Percentiles rank a stretch among this genome's conserved stretches.
Conservation (phyloP, 345 rosid species). For the Trapa bicornis region DNA sequence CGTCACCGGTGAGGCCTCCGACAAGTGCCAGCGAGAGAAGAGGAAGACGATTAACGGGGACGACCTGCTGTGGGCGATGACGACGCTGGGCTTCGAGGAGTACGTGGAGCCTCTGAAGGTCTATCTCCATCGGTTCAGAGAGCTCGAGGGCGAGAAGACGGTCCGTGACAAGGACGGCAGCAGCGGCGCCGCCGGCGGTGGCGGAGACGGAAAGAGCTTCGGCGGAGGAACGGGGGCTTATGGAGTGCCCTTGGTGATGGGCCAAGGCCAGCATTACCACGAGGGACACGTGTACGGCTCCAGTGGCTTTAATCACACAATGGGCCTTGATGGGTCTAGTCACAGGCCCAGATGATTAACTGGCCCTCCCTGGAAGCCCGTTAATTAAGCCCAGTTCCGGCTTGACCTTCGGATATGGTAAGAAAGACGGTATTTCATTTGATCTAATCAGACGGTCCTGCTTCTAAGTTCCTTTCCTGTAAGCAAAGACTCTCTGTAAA, state of each 20-base stretch:
- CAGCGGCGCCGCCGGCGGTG: constrained; percentile 15
- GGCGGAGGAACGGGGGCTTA: constrained; percentile 13
- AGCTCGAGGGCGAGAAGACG: constrained; percentile 56
- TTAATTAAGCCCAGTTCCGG: not conserved
- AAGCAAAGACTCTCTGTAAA: no score
- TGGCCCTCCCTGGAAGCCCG: not conserved
- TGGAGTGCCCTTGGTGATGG: constrained; percentile 10
- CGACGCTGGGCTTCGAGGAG: constrained; percentile 65
- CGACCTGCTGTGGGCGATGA: constrained; percentile 52
- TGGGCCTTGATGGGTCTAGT: constrained; percentile 12
- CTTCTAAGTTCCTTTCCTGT: not conserved
- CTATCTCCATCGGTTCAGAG: constrained; percentile 63
- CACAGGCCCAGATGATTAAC: constrained; percentile 11
- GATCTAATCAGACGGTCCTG: no score
- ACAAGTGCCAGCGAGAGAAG: constrained; percentile 73
- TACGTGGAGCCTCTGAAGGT: constrained; percentile 58
- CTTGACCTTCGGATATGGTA: no score
- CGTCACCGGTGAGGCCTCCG: constrained; percentile 69
- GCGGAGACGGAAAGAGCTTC: constrained; percentile 9
- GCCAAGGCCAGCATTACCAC: constrained; percentile 7
- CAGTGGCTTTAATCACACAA: constrained; percentile 14
- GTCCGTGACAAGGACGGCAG: constrained; percentile 26
- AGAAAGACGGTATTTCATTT: no score
- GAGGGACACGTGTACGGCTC: constrained; percentile 9
- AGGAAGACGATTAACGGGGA: constrained; percentile 72